phyloP scores from a whole-genome alignment of 1,139 yeast species.

The Petasospora rhodanensis region DNA sequence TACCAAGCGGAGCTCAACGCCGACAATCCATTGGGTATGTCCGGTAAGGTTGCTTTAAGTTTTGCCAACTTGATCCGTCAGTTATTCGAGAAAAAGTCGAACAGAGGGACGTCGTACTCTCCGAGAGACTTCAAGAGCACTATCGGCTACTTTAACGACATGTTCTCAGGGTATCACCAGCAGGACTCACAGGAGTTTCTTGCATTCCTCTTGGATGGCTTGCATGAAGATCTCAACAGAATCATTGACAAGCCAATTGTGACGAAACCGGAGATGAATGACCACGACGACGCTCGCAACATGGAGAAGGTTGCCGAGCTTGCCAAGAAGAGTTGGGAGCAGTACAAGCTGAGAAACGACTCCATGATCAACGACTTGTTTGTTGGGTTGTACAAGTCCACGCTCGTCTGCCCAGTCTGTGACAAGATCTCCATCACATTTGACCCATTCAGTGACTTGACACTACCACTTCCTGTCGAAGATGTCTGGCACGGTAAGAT shows the following conservation, averaged over 20 bases:
- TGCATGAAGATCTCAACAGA: constrained; percentile 90
- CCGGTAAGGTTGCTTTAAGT: constrained; percentile 73
- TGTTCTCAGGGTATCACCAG: constrained; percentile 86
- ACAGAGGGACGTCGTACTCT: constrained; percentile 22
- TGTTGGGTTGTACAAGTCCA: constrained; percentile 87
- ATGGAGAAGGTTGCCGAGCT: constrained; percentile 50
- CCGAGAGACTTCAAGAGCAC: constrained; percentile 80
- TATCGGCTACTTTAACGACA: constrained; percentile 72
- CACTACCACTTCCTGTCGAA: constrained; percentile 81
- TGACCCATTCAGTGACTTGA: constrained; percentile 90
- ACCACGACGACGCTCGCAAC: constrained; percentile 54
- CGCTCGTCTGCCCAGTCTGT: constrained; percentile 85
- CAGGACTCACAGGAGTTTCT: constrained; percentile 96
- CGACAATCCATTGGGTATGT: constrained; percentile 79
- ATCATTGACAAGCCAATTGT: constrained; percentile 78
- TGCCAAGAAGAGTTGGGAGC: constrained; percentile 77
- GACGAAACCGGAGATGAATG: constrained; percentile 73
- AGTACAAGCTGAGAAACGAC: constrained; percentile 77
- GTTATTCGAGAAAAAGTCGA: constrained; percentile 41
- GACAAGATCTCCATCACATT: constrained; percentile 78
- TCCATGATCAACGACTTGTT: constrained; percentile 82
- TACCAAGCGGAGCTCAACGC: constrained; percentile 64
- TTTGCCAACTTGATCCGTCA: constrained; percentile 65
- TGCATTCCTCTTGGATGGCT: constrained; percentile 83
- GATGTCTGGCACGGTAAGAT: constrained; percentile 70